Percentiles rank a stretch among this genome's conserved stretches.
Conservation (phyloP, 768 basidiomycete genomes). For the Tulasnella sp. region DNA sequence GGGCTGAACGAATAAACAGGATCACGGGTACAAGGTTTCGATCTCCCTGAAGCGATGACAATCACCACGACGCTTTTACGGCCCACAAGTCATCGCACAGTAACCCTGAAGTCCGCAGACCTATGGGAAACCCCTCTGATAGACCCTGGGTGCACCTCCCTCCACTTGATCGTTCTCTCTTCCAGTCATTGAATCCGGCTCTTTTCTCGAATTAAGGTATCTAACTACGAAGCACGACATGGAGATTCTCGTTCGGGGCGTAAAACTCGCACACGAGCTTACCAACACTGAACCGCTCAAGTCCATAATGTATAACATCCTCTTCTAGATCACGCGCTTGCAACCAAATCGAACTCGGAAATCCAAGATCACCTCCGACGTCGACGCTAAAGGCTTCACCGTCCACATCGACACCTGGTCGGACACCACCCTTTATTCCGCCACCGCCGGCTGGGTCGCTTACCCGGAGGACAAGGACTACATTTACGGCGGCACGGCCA, state of each 20-base stretch:
- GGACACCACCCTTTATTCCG: not conserved
- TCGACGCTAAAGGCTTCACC: not conserved
- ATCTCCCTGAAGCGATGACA: too few species aligned
- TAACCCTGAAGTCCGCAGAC: too few species aligned
- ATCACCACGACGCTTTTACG: too few species aligned
- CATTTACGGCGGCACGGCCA: not conserved
- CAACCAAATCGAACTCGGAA: constrained; percentile 34
- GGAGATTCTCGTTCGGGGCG: constrained; percentile 14
- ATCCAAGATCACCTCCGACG: constrained; percentile 34
- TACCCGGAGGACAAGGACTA: not conserved
- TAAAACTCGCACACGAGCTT: not conserved
- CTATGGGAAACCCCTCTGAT: too few species aligned
- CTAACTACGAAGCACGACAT: constrained; percentile 14
- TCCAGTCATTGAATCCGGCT: too few species aligned
- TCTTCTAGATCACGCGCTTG: constrained; percentile 43
- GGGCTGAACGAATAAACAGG: not conserved
- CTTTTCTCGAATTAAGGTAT: not conserved
- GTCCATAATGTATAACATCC: constrained; percentile 39
- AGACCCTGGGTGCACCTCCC: too few species aligned
- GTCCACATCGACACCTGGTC: not conserved
- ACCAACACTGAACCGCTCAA: constrained; percentile 27
- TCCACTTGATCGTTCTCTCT: too few species aligned
- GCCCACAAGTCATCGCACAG: too few species aligned
- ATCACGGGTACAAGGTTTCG: too few species aligned
- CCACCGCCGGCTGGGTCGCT: not conserved